Evolutionary conservation across 306 rosid genomes (phyloP).

Genomic region (Calophaca sinica): DNA sequence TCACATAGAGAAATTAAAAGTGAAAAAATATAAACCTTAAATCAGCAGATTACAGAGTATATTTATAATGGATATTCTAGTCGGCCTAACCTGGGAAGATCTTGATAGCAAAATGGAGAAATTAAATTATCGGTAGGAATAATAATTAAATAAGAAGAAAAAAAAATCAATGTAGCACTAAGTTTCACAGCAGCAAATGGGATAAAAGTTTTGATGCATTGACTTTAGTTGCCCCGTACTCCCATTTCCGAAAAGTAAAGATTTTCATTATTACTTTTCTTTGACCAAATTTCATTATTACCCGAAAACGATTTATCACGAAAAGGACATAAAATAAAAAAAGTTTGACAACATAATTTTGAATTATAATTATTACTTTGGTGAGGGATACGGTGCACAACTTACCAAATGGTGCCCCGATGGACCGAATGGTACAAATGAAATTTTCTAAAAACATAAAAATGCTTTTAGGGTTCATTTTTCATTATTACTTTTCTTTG

Average conservation of each 20-base stretch:
- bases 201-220: constrained; percentile 44
- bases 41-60: too few relatives aligned
- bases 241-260: constrained; percentile 46
- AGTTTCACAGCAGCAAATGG: constrained; percentile 38
- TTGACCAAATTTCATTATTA: constrained; percentile 42
- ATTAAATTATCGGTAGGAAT: neutral
- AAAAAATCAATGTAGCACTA: constrained; percentile 43
- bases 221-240: constrained; percentile 27
- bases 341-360: too few relatives aligned
- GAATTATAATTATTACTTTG: too few relatives aligned
- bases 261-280: constrained; percentile 43
- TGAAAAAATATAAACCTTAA: too few relatives aligned
- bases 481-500: too few relatives aligned
- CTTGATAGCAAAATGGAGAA: constrained; percentile 29
- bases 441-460: too few relatives aligned
- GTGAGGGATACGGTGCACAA: too few relatives aligned
- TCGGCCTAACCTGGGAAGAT: constrained; percentile 53
- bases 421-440: too few relatives aligned
- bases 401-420: too few relatives aligned
- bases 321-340: neutral
- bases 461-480: too few relatives aligned
- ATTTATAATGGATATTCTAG: constrained; percentile 41
- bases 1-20: too few relatives aligned
- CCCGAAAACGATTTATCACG: constrained; percentile 25
- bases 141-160: neutral